Base-by-base conservation (phyloP, 129 eudicot species). In the Logfia minima region DNA sequence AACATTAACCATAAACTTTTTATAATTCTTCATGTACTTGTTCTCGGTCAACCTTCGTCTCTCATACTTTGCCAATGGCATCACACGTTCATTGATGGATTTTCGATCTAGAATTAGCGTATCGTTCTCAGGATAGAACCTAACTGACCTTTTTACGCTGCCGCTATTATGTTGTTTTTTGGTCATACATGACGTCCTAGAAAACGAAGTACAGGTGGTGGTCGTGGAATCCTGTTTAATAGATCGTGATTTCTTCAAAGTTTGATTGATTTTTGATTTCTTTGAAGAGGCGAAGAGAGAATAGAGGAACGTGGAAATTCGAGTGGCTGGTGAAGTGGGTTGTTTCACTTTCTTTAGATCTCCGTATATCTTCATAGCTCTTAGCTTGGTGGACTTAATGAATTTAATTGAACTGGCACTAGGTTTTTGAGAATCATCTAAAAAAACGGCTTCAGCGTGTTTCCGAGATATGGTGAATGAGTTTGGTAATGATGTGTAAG, bases 341-440 rank as follows among this genome's bases (percentile, higher is more conserved):
- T 93, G 96, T 43, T 90, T 92, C 64, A 72, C 88, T 77, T 86
- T 90, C 85, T 90, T 90, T 51, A 90, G 61, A 43, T 92, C 92
- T 60, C 93, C 88, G 71, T 88, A 92, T 61, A 92, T 85, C 79
- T 92, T 90, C 88, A 86, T 37, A 3, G 96, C 98, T 72, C 85
- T 62, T 0, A 87, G 84, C 83, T 82, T 92, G 35, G 90, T 88
- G 0, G 84, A 82, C 11, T 58, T 90, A 66, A 81, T 80, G 83
- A 92, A 86, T 56, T 86, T 81, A 82, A 22, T 82, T 83, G 2
- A 32, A 28, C 2, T 56, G 1, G 76, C 22, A 48, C 6, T 60
- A 13, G 43, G 53, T 52, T 72, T 72, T 24, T 37, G 80, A 9
- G 70, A 26, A 22, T 68, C 71, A 7, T 75, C 77, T 32, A 10